Percentiles rank a stretch among this genome's conserved stretches.
These are phyloP conservation scores for Phialophora verrucosa DNA, from an alignment of 2,329 filamentous ascomycete species.

Conservation along the genomic window DNA sequence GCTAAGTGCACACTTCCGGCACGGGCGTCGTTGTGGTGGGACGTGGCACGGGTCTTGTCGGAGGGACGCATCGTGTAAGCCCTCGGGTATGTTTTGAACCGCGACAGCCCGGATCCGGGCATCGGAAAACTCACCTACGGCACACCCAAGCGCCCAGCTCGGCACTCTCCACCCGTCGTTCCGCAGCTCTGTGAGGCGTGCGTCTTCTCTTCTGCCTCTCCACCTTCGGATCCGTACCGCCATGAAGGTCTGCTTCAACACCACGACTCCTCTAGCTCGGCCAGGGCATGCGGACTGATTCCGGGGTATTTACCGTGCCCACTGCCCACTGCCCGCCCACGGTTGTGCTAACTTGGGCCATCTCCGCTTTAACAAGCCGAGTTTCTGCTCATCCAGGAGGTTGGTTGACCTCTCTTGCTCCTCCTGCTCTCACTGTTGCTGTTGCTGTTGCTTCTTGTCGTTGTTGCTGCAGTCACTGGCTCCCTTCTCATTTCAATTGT, in stretches of 20 bases:
- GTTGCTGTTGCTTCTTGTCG: slow-evolving; percentile 5
- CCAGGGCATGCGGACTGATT: slow-evolving; percentile 20
- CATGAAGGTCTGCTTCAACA: not conserved
- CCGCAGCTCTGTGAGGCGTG: not conserved
- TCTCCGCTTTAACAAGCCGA: slow-evolving; percentile 23
- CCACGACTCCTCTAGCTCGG: not conserved
- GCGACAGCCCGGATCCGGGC: slow-evolving; percentile 12
- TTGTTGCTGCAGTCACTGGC: not conserved
- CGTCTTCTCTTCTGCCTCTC: not conserved
- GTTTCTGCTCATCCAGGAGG: not conserved
- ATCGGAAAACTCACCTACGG: slow-evolving; percentile 15
- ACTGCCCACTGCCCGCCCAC: not conserved
- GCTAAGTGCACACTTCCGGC: not conserved
- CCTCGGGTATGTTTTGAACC: slow-evolving; percentile 14
- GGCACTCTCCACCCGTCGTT: not conserved
- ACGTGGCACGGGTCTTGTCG: slow-evolving; percentile 6
- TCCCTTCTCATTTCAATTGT: not conserved
- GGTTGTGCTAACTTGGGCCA: not conserved
- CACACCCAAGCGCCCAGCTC: not conserved
- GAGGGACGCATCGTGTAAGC: not conserved
- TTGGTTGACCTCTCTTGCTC: not conserved
- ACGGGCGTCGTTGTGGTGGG: not conserved
- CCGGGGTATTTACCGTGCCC: slow-evolving; percentile 30
- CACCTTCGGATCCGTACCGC: slow-evolving; percentile 31
- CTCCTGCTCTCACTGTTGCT: not conserved